A percentile compares a stretch with the other conserved stretches of the same genome.
Conservation (phyloP, 805 yeast species). For the Nakazawaea ishiwadae region DNA sequence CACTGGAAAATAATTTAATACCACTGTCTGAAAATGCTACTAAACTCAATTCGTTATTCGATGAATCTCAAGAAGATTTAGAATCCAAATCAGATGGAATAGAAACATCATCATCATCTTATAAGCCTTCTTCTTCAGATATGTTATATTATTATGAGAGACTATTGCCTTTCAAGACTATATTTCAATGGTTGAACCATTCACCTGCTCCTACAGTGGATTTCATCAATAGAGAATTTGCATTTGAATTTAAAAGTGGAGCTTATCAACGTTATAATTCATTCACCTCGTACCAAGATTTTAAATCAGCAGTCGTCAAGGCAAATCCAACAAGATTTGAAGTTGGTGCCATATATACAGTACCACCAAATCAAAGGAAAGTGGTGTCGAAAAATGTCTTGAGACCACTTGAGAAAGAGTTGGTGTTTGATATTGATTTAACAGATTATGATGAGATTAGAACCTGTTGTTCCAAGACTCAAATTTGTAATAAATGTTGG, state of each 20-base stretch:
- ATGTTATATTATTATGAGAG: slow-evolving; percentile 69
- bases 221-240: slow-evolving; percentile 88
- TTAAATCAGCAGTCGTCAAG: slow-evolving; percentile 68
- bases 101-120: slow-evolving; percentile 6
- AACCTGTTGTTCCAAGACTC: slow-evolving; percentile 87
- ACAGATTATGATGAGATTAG: slow-evolving; percentile 93
- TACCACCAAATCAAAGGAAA: slow-evolving; percentile 84
- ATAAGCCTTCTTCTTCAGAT: slow-evolving; percentile 47
- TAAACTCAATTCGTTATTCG: neutral
- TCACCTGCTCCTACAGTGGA: slow-evolving; percentile 70
- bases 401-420: slow-evolving; percentile 80
- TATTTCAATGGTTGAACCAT: slow-evolving; percentile 90
- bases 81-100: neutral
- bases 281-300: slow-evolving; percentile 59
- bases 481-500: slow-evolving; percentile 90
- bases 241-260: slow-evolving; percentile 83
- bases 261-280: slow-evolving; percentile 90
- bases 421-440: slow-evolving; percentile 95
- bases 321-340: slow-evolving; percentile 89
- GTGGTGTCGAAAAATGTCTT: slow-evolving; percentile 68
- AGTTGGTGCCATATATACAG: slow-evolving; percentile 86
- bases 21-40: neutral
- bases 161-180: slow-evolving; percentile 67
- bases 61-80: neutral
- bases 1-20: slow-evolving; percentile 2